Base-by-base conservation (phyloP, 768 basidiomycete species). In the Lyophyllum decastes region DNA sequence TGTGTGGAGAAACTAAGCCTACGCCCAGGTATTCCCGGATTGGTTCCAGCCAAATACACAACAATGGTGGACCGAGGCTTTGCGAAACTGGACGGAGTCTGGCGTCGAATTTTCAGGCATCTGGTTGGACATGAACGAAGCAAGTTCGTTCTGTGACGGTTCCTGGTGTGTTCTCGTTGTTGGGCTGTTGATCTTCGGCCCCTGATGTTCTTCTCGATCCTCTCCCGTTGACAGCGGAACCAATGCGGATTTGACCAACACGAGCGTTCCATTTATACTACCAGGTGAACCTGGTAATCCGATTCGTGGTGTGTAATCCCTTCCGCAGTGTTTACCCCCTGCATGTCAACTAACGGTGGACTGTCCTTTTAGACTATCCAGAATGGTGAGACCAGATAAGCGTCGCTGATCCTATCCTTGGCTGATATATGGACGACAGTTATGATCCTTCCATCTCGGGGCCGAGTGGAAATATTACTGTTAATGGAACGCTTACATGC, bases 121-220 rank as follows among this genome's bases (percentile, higher is more conserved):
- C 44, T 90, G 88, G 88, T 72, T 87, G 0, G 83, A 88, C 65
- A 86, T 87, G 86, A 88, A 88, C 56, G 87, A 88, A 58, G 70
- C 78, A 14, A 81, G 77, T n/a, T 85, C 83, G 1, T 88, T 89
- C 70, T 88, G 86, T 64, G 76, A 80, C 49, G 76, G 82, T 5
- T 86, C 84, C 1, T 86, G 85, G 82, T 82, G 26, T 14, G 50
- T 47, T 44, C 16, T 16, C 43, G 24, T 14, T 8, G 2, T 35
- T n/a, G n/a, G n/a, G n/a, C n/a, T n/a, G n/a, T n/a, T n/a, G n/a
- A 26, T 4, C 14, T 22, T 49, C 30, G 56, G 44, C 21, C 33
- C 40, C 41, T 43, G 49, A 52, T 51, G 22, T 30, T 61, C 47
- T 38, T 61, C 19, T n/a, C n/a, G n/a, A n/a, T n/a, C n/a, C 16